Evolutionary conservation across 2,329 filamentous ascomycete species (phyloP), one percentile per base, ranked within the genome.

Genomic region (Ramularia collo-cygni): DNA sequence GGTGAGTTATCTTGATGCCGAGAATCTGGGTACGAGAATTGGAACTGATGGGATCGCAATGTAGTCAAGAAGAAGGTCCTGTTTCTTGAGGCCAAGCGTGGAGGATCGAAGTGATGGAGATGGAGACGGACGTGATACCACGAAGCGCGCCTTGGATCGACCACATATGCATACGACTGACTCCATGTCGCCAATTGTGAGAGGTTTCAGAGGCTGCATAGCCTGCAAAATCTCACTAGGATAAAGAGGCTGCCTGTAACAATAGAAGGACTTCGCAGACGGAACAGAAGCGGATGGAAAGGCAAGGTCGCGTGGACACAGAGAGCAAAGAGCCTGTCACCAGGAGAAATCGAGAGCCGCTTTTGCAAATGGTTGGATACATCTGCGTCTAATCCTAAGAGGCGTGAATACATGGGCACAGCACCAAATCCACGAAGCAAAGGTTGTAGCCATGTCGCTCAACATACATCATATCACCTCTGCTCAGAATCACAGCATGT

Each of bases 51-150:
- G 34, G 33, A 28, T 19, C 4, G 17, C 4, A 17, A 13, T 28
- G 21, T 54, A 93, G 92, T 98, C 40, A 85, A 88, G 64, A 87
- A 90, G 72, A 85, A 95, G 69, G 92, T 98, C 21, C 75, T 98
- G 19, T 98, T 98, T 67, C 76, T 96, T 42, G 92, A 98, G 64
- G 80, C 85, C 61, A 95, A 94, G 63, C 83, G 87, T 19, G 31
- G 31, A 62, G 83, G 82, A 63, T 74, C 75, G 66, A 50, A 46
- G 37, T 50, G 41, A 37, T 27, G 10, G 13, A 18, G 21, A 10
- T 6, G 6, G 21, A 24, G 21, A 24, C 21, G 21, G 10, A 24
- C 21, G 10, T 6, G 6, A 24, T 24, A 24, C 21, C 21, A 24
- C 21, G 21, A 24, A 24, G 6, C 21, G 21, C 21, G 10, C 21